Evolutionary conservation across 2,329 filamentous ascomycete genomes (phyloP).

Genomic region (Ophiostoma tasmaniense): DNA sequence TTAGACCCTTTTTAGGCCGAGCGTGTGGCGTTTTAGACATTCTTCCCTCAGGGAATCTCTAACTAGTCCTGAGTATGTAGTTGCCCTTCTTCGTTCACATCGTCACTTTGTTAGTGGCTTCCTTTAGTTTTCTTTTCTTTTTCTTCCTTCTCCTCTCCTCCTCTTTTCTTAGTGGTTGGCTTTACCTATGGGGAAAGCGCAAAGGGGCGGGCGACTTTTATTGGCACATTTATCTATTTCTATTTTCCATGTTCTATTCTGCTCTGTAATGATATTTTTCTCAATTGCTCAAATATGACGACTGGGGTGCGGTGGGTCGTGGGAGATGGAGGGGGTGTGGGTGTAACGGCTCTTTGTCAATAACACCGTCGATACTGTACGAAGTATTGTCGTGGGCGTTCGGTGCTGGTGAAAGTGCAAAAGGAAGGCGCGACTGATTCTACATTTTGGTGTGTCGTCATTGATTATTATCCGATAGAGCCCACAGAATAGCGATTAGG

Average conservation of each 20-base stretch:
- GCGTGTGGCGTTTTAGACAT: constrained; percentile 2
- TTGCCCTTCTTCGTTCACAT: background rate
- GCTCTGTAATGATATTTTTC: background rate
- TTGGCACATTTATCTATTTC: background rate
- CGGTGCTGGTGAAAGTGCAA: background rate
- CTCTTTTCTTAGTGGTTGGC: background rate
- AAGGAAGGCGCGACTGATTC: background rate
- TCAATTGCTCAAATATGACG: background rate
- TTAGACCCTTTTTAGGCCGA: background rate
- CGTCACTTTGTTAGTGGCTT: background rate
- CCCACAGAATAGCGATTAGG: background rate
- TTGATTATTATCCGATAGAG: background rate
- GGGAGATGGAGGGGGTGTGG: constrained; percentile 1
- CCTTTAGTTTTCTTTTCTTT: background rate
- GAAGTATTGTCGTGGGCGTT: background rate
- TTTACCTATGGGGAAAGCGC: background rate
- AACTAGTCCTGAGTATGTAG: too few species aligned
- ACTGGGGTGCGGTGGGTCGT: background rate
- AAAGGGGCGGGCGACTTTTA: background rate
- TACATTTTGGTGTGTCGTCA: background rate
- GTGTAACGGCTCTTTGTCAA: constrained; percentile 7
- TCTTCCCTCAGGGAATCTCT: background rate
- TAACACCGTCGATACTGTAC: background rate
- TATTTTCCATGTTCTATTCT: background rate
- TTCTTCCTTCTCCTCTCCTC: background rate